phyloP scores from a whole-genome alignment of 129 eudicot species.

The Gnaphalium uliginosum region DNA sequence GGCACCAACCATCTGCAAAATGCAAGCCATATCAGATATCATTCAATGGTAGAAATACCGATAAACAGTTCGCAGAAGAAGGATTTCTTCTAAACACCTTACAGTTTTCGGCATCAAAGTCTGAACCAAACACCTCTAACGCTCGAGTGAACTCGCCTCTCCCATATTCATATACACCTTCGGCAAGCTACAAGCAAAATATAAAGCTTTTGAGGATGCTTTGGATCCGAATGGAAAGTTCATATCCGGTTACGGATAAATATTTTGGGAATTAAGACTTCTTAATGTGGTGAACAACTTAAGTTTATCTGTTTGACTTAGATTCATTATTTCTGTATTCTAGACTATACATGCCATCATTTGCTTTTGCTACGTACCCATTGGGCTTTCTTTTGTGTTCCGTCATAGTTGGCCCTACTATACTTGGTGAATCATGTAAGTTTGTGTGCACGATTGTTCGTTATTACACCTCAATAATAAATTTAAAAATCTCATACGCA shows the following conservation, averaged over 20 bases:
- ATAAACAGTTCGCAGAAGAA: neutral
- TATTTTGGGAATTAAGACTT: neutral
- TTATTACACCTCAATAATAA: neutral
- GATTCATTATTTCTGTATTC: neutral
- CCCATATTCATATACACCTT: slow-evolving; percentile 71
- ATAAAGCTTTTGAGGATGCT: neutral
- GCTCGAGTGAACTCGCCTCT: slow-evolving; percentile 67
- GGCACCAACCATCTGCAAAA: slow-evolving; percentile 81
- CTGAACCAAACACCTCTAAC: slow-evolving; percentile 64
- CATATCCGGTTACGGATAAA: neutral
- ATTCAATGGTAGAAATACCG: neutral
- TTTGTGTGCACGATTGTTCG: neutral
- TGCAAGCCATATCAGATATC: neutral
- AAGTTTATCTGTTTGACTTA: neutral
- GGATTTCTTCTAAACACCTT: slow-evolving; percentile 50
- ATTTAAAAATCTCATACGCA: neutral
- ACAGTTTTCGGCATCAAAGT: slow-evolving; percentile 63
- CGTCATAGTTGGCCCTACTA: neutral
- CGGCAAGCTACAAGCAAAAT: slow-evolving; percentile 69
- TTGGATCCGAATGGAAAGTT: neutral
- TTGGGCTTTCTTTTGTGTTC: neutral
- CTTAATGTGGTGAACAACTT: neutral
- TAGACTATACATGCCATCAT: neutral
- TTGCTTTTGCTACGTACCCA: neutral
- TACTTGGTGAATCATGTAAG: slow-evolving; percentile 2